Evolutionary conservation across 2,329 filamentous ascomycete species (phyloP), one percentile per base, ranked within the genome.

Genomic region (Fusarium sambucinum): DNA sequence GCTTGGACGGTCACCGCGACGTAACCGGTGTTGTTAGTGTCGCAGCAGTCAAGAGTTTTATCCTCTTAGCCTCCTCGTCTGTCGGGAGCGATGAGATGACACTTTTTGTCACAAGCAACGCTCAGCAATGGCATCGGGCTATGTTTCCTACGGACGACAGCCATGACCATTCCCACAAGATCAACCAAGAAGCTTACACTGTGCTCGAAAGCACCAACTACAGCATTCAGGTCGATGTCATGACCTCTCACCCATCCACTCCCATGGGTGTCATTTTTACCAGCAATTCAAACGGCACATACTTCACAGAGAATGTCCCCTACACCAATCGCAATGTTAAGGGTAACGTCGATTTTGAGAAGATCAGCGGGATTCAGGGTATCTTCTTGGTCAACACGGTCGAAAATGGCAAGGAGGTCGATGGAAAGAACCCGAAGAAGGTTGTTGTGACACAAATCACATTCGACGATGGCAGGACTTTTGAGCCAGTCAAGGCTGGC

Each of bases 251-350:
- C 44, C 86, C 86, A 14, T 86, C 85, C 2, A 87, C 86, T 37
- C 87, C 91, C 1, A 95, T 97, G 87, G 96, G 96, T 33, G 89
- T 92, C 13, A 84, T 99, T 58, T 95, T 97, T 75, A 97, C 94
- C 8, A 98, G 95, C 77, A 99, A 99, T 77, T 98, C 94, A 32
- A 96, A 98, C 76, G 96, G 96, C 63, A 97, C 94, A 4, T 97
- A 95, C 79, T 99, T 98, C 77, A 96, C 92, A 3, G 90, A 91
- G 74, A 98, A 97, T 74, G 87, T 95, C 57, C 92, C 96, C 61
- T 91, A 97, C 77, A 97, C 95, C 33, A 98, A 99, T 78, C 91
- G 94, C 73, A 92, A 95, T 74, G 73, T 77, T 12, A 80, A 82
- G 29, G 94, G 93, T 4, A 87, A 89, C 59, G 94, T 99, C 51